phyloP scores from a whole-genome alignment of 2,329 filamentous ascomycete species.

The Hyphodiscus sp. region DNA sequence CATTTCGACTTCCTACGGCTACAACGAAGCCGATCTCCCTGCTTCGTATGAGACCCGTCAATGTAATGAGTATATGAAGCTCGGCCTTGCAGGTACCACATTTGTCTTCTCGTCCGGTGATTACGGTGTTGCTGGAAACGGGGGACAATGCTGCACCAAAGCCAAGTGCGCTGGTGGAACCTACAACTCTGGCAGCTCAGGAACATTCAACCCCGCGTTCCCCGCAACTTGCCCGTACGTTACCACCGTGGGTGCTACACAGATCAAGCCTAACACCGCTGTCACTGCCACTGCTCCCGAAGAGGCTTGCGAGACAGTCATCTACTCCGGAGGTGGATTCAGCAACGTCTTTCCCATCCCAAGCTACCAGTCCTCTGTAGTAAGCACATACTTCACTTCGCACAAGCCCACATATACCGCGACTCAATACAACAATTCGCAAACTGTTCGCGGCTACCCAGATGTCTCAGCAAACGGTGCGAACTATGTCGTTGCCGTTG shows the following conservation, averaged over 20 bases:
- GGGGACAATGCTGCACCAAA: conserved; percentile 14
- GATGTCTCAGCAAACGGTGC: conserved; percentile 40
- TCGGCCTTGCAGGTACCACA: conserved; percentile 35
- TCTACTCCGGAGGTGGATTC: conserved; percentile 75
- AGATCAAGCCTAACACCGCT: conserved; percentile 33
- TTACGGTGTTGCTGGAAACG: conserved; percentile 38
- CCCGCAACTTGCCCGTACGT: conserved; percentile 42
- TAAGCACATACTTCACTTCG: conserved; percentile 19
- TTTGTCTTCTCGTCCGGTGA: conserved; percentile 45
- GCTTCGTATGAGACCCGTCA: conserved; percentile 43
- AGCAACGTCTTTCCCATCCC: conserved; percentile 45
- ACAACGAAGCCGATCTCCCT: conserved; percentile 41
- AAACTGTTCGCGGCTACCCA: conserved; percentile 39
- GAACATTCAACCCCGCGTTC: conserved; percentile 40
- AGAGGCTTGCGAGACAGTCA: conserved; percentile 40
- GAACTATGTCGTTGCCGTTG: conserved; percentile 37
- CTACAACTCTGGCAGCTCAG: not conserved
- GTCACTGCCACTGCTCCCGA: conserved; percentile 30
- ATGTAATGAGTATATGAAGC: conserved; percentile 50
- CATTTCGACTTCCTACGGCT: conserved; percentile 48
- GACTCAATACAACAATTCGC: conserved; percentile 40
- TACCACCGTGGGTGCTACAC: conserved; percentile 47
- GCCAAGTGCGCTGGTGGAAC: conserved; percentile 1
- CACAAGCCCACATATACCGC: not conserved
- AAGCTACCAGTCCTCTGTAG: conserved; percentile 36